Conservation (phyloP, 805 yeast genomes). For the Candida insectalens region DNA sequence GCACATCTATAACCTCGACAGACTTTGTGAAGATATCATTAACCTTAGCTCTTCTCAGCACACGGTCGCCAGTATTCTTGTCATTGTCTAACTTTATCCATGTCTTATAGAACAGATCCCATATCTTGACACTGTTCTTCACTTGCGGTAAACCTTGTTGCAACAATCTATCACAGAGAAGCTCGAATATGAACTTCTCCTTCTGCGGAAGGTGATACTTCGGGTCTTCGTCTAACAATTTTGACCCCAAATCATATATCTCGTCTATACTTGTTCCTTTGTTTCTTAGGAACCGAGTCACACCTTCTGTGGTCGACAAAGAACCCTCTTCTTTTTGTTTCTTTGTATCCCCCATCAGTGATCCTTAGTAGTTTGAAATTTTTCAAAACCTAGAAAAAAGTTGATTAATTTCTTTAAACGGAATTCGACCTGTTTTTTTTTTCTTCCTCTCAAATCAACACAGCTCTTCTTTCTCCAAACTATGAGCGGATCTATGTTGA, state of each 20-base stretch:
- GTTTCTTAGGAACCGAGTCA: conserved; percentile 50
- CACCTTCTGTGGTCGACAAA: conserved; percentile 28
- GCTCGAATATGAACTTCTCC: conserved; percentile 44
- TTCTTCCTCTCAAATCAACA: no score
- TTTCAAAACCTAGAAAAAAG: no score
- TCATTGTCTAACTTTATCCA: conserved; percentile 15
- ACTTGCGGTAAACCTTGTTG: conserved; percentile 34
- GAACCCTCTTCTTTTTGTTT: no score
- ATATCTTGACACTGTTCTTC: conserved; percentile 32
- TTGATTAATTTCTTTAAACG: no score
- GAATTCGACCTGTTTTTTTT: no score
- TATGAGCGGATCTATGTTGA: no score
- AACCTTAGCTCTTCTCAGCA: conserved; percentile 32
- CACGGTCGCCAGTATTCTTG: conserved; percentile 25
- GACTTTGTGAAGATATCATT: conserved; percentile 26
- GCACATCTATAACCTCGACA: conserved; percentile 11
- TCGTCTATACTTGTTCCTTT: conserved; percentile 35
- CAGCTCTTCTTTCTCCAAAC: no score
- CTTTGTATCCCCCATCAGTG: no score
- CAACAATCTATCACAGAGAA: conserved; percentile 50
- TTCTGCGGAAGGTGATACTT: conserved; percentile 44
- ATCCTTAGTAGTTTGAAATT: no score
- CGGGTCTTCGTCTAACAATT: conserved; percentile 22
- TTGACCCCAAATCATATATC: conserved; percentile 27
- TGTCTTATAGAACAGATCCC: conserved; percentile 37